phyloP scores from a whole-genome alignment of 768 basidiomycete species.

The Lactarius psammicola region DNA sequence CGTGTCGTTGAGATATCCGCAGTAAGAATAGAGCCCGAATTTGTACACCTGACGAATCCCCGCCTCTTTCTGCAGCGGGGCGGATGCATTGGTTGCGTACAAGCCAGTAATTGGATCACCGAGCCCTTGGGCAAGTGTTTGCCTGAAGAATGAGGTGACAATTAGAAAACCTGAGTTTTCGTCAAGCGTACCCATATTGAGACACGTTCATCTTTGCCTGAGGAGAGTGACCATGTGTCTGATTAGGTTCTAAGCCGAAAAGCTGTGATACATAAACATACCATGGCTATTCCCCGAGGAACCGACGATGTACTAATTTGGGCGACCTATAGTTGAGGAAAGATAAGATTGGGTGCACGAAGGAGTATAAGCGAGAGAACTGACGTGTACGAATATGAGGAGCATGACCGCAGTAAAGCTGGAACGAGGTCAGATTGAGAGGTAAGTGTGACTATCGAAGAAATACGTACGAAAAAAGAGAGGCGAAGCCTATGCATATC shows the following conservation, averaged over 20 bases:
- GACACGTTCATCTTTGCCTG: slow-evolving; percentile 72
- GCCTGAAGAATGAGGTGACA: slow-evolving; percentile 38
- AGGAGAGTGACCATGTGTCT: slow-evolving; percentile 8
- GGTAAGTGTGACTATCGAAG: slow-evolving; percentile 19
- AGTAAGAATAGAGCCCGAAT: slow-evolving; percentile 81
- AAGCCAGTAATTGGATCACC: slow-evolving; percentile 59
- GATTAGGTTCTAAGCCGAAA: slow-evolving; percentile 27
- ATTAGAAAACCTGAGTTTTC: slow-evolving; percentile 3
- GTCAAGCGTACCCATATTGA: slow-evolving; percentile 57
- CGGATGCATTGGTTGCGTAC: slow-evolving; percentile 63
- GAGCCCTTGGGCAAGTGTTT: slow-evolving; percentile 40
- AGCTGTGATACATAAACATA: slow-evolving; percentile 35
- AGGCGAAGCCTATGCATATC: slow-evolving; percentile 69
- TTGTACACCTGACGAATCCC: slow-evolving; percentile 72
- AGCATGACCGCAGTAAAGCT: slow-evolving; percentile 51
- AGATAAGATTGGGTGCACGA: slow-evolving; percentile 32
- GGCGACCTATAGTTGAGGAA: slow-evolving; percentile 53
- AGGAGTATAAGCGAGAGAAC: slow-evolving; percentile 33
- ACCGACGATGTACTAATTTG: slow-evolving; percentile 78
- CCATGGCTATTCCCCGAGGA: slow-evolving; percentile 72
- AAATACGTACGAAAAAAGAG: slow-evolving; percentile 64
- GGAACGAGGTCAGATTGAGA: slow-evolving; percentile 36
- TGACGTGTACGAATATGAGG: slow-evolving; percentile 79
- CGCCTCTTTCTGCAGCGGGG: slow-evolving; percentile 51
- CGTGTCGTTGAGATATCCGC: slow-evolving; percentile 61